These are phyloP conservation scores for Polyporus tsugae DNA, from an alignment of 1,284 basidiomycete genomes.

Conservation along the genomic window DNA sequence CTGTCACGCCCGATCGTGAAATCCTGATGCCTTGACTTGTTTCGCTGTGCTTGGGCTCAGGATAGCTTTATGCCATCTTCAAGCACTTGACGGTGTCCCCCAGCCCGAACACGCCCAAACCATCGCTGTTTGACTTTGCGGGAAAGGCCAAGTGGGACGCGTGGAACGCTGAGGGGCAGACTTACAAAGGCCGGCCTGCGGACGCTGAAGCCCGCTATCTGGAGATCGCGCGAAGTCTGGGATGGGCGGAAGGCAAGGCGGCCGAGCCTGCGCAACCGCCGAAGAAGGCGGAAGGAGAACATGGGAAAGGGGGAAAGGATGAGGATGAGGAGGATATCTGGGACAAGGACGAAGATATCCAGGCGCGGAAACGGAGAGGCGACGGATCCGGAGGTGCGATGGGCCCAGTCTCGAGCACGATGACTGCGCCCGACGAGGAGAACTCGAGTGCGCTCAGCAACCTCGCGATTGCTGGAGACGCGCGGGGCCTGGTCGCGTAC, in stretches of 20 bases:
- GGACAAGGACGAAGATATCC: conserved; percentile 30
- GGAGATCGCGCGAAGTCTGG: conserved; percentile 70
- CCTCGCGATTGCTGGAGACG: conserved; percentile 67
- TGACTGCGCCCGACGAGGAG: conserved; percentile 52
- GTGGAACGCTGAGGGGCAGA: conserved; percentile 67
- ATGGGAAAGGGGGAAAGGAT: conserved; percentile 1
- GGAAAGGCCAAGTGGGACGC: conserved; percentile 91
- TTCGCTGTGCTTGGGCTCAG: conserved; percentile 37
- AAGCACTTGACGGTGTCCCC: conserved; percentile 75
- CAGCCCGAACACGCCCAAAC: conserved; percentile 65
- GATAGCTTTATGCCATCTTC: conserved; percentile 88
- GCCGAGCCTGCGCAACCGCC: conserved; percentile 17
- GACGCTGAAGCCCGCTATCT: conserved; percentile 73
- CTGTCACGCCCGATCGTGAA: conserved; percentile 25
- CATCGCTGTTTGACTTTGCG: conserved; percentile 84
- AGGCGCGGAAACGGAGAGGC: conserved; percentile 30
- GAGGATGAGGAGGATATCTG: conserved; percentile 41
- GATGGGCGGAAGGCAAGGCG: conserved; percentile 63
- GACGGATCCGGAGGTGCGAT: conserved; percentile 52
- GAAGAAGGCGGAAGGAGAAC: conserved; percentile 15
- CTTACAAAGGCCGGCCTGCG: conserved; percentile 50
- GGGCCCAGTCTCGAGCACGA: conserved; percentile 70
- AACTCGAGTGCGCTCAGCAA: conserved; percentile 63
- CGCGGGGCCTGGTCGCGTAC: conserved; percentile 52
- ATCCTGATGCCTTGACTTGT: conserved; percentile 6